Evolutionary conservation across 768 basidiomycete genomes (phyloP), one percentile per base, ranked within the genome.

Genomic region (Scleroderma bovista): DNA sequence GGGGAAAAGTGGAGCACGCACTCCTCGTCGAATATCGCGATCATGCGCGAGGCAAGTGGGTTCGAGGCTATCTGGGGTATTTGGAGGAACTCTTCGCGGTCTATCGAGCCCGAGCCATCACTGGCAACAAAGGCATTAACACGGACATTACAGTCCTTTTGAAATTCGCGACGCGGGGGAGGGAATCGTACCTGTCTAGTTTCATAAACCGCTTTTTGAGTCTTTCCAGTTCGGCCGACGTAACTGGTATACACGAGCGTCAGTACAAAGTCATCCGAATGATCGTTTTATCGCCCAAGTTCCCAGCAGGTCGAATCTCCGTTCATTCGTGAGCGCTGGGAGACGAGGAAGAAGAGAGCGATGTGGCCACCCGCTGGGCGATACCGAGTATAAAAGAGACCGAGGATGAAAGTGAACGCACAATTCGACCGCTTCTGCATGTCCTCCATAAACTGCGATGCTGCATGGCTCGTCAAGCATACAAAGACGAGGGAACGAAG

Each of bases 191-290:
- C 90, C 86, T 89, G 69, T 99, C 96, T 59, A 99, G 86, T 73
- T 99, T 99, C 93, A 98, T 97, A 70, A 99, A 98, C 47, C 96
- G 86, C 68, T 97, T 98, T 80, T 96, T 96, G 59, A 98, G 77
- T 47, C 96, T 80, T 59, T 97, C 91, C 59, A 99, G 74, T 72
- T 99, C 96, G 43, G 84, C 79, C 44, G 87, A 88, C 17, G 91
- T 97, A 84, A 99, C 96, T 98, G 64, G 26, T 39, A 41, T 24
- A 52, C 47, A 36, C 31, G 48, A 53, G 46, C n/a, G 57, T 54
- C 48, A 54, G 51, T 52, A 33, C 38, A n/a, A n/a, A n/a, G 39
- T 2, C 12, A 5, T 41, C 17, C 7, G 41, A 22, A 13, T 26
- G 23, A 26, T 24, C 6, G 24, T 29, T 29, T 29, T 29, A 29